A percentile compares a stretch with the other conserved stretches of the same genome.
Evolutionary conservation across 805 yeast species (phyloP).

Genomic region (Kregervanrija pseudodelftensis): DNA sequence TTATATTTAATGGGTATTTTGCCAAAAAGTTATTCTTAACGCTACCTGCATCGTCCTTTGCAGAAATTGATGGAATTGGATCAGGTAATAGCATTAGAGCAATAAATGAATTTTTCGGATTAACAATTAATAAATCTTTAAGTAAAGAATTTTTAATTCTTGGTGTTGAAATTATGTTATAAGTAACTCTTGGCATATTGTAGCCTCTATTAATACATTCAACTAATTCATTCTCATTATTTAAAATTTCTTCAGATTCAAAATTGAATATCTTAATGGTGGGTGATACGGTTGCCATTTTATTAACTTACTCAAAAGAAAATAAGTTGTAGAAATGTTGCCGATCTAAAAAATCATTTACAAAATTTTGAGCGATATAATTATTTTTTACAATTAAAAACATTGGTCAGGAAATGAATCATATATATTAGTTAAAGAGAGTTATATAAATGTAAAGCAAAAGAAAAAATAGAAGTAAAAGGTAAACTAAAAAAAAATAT

Average conservation of each 20-base stretch:
- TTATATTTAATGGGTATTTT: constrained; percentile 10
- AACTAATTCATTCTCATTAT: constrained; percentile 18
- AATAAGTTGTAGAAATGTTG: not conserved
- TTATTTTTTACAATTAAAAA: not conserved
- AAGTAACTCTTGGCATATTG: constrained; percentile 38
- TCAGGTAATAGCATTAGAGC: constrained; percentile 22
- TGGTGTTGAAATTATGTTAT: constrained; percentile 32
- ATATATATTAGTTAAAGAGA: too few relatives aligned
- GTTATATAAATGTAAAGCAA: not conserved
- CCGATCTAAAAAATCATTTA: not conserved
- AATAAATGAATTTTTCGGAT: constrained; percentile 19
- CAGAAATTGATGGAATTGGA: too few relatives aligned
- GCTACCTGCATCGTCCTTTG: constrained; percentile 13
- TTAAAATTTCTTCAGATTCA: constrained; percentile 1
- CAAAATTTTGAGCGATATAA: not conserved
- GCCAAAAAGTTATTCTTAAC: constrained; percentile 14
- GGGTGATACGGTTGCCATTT: not conserved
- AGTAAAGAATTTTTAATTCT: constrained; percentile 31
- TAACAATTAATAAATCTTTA: constrained; percentile 19
- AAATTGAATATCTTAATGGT: constrained; percentile 6
- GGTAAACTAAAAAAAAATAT: not conserved
- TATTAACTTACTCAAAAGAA: not conserved
- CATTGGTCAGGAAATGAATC: not conserved
- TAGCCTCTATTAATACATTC: constrained; percentile 44
- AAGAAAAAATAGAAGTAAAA: not conserved